These are phyloP conservation scores for Chlorella sp. DNA, from an alignment of 139 green algal species.

Conservation along the genomic window DNA sequence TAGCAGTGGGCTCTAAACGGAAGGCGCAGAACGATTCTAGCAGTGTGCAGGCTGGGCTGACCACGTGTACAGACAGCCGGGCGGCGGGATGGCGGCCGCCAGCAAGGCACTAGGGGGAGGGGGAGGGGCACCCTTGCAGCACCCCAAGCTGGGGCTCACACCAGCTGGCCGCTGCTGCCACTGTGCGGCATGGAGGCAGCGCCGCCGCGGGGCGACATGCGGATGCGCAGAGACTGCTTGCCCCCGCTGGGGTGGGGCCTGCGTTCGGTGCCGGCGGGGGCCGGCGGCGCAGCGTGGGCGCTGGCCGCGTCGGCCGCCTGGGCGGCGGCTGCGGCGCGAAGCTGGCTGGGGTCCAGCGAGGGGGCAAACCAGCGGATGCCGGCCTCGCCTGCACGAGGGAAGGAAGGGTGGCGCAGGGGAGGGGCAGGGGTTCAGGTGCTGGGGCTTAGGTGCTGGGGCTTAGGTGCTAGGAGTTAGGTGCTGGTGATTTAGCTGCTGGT, in stretches of 20 bases:
- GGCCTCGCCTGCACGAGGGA: background rate
- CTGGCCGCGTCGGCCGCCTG: background rate
- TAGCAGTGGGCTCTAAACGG: no score
- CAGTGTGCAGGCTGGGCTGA: no score
- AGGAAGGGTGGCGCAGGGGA: background rate
- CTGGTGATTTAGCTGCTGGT: background rate
- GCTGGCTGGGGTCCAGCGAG: slow-evolving; percentile 23
- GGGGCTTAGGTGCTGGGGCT: background rate
- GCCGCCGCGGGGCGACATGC: background rate
- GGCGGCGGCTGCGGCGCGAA: background rate
- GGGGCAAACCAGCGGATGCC: slow-evolving; percentile 31
- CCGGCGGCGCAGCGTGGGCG: background rate
- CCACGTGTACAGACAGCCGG: no score
- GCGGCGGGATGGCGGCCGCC: no score
- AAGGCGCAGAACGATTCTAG: no score
- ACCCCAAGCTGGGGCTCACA: background rate
- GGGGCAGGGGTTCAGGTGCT: background rate
- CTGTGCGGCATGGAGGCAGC: background rate
- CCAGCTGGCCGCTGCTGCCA: slow-evolving; percentile 11
- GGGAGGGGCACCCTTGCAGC: no score
- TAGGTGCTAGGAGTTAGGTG: no score
- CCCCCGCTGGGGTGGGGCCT: background rate
- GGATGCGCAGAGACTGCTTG: slow-evolving; percentile 22
- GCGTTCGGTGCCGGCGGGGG: background rate
- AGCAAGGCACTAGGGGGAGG: no score